Base-by-base conservation (phyloP, 768 basidiomycete species). In the Tulasnella sp. region DNA sequence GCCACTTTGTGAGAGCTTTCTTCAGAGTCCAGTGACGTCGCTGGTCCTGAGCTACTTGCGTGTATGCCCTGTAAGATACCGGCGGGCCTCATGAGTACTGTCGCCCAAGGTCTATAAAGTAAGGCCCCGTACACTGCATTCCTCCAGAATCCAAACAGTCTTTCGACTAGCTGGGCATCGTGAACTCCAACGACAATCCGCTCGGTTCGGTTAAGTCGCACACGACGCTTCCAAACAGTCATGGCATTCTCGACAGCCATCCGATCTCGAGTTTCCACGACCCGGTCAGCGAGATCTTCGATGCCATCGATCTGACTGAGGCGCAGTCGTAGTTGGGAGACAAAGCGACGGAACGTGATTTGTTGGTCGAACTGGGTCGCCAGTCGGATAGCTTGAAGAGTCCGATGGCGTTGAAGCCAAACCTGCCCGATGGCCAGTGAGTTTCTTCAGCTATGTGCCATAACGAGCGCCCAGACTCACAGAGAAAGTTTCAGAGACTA, bases 361-460 rank as follows among this genome's bases (percentile, higher is more conserved):
- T 84, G 82, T 25, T 83, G 80, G 78, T 89, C 54, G n/a, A 58
- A 29, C 54, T 58, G n/a, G 54, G 88, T 78, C 87, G 87, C 67
- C 22, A 36, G 36, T 69, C 87, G 86, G 67, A 86, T 85, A 17
- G 90, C 86, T 1, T 88, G 80, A 68, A 83, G 86, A 14, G 85
- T 85, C n/a, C 84, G 85, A 78, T 89, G 86, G 11, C 85, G 83
- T 77, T 88, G 89, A 54, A 87, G 85, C 93, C 93, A 94, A 79
- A 87, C 87, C 54, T 80, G 52, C 22, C 37, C 1, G 31, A 70
- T n/a, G 39, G n/a, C 11, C 29, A 38, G 58, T 25, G 31, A 67
- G 8, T 52, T 29, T n/a, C n/a, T 77, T 14, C 37, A 17, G 39
- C 58, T 45, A 67, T 25, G 64, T 40, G 25, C 19, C 11, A 58